Base-by-base conservation (phyloP, 2,329 filamentous ascomycete species). In the Myriosclerotinia scirpicola region DNA sequence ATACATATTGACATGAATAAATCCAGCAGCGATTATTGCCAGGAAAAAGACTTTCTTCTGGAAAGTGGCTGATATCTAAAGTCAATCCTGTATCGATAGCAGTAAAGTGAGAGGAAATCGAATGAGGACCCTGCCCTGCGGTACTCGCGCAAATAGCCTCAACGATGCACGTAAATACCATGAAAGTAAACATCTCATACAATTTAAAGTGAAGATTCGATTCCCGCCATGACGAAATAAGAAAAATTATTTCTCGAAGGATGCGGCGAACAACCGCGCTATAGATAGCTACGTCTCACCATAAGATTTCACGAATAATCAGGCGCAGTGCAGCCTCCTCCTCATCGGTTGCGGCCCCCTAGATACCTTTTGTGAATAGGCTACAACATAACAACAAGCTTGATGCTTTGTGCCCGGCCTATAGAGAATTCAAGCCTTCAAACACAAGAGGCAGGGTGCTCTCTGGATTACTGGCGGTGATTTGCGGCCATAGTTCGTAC, bases 1-100 rank as follows among this genome's bases (percentile, higher is more conserved):
- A 93, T 86, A 63, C 84, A 81, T 0, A 85, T 84, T 0, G 90
- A 91, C 9, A 92, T 88, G 55, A 93, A 83, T 1, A 89, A 75
- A 3, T 3, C 84, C 77, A n/a, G n/a, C n/a, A 26, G 17, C 54
- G 20, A 66, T 34, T 53, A 64, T 60, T 53, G 55, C 46, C 22
- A 50, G 46, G 20, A 50, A 50, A 1, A 12, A 50, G 46, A 4
- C 46, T n/a, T 50, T 50, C 46, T n/a, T 50, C n/a, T n/a, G 8
- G 22, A n/a, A 50, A 50, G n/a, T 50, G 46, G 11, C 46, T 50
- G 9, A 50, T 50, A 12, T 50, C 46, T 12, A 20, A n/a, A n/a
- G 46, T n/a, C 9, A 50, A n/a, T 22, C 22, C 22, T 4, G 46
- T 50, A 12, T 50, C 46, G n/a, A 50, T 50, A 12, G 46, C 46